phyloP scores from a whole-genome alignment of 495 filamentous ascomycete species.

The Penicillium samsonianum region DNA sequence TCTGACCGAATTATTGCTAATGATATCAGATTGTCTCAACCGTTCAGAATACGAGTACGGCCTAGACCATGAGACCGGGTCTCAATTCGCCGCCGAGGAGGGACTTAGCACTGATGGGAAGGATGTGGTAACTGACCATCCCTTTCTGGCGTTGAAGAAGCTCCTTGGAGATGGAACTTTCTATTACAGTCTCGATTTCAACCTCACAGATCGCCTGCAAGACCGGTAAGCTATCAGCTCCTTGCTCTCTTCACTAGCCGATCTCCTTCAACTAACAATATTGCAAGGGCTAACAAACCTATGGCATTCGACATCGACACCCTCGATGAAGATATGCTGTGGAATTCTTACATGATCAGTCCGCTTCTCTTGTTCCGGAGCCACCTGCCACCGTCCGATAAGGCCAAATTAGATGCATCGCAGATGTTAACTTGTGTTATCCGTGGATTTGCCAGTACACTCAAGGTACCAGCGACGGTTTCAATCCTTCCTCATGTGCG shows the following conservation, averaged over 20 bases:
- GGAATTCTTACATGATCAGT: conserved; percentile 98
- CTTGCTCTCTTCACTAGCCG: not conserved
- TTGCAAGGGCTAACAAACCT: conserved; percentile 45
- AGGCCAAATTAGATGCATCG: conserved; percentile 73
- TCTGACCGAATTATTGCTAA: conserved; percentile 6
- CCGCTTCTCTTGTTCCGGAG: conserved; percentile 87
- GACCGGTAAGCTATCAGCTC: conserved; percentile 62
- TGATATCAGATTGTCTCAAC: conserved; percentile 72
- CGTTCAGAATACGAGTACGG: conserved; percentile 76
- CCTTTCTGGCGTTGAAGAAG: conserved; percentile 86
- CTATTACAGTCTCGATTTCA: conserved; percentile 96
- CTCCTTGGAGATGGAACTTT: conserved; percentile 93
- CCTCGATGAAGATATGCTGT: conserved; percentile 86
- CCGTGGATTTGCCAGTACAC: conserved; percentile 82
- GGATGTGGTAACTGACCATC: conserved; percentile 76
- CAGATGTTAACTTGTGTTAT: conserved; percentile 92
- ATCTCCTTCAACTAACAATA: conserved; percentile 49
- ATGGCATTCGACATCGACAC: conserved; percentile 76
- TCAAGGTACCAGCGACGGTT: conserved; percentile 73
- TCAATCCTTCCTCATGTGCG: conserved; percentile 46
- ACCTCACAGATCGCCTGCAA: conserved; percentile 90
- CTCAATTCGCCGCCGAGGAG: conserved; percentile 51
- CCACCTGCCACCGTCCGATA: conserved; percentile 70
- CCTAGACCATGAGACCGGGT: conserved; percentile 61
- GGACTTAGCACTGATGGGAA: conserved; percentile 59